Conservation (phyloP, 176 grass and related monocot species). For the Guadua angustifolia region DNA sequence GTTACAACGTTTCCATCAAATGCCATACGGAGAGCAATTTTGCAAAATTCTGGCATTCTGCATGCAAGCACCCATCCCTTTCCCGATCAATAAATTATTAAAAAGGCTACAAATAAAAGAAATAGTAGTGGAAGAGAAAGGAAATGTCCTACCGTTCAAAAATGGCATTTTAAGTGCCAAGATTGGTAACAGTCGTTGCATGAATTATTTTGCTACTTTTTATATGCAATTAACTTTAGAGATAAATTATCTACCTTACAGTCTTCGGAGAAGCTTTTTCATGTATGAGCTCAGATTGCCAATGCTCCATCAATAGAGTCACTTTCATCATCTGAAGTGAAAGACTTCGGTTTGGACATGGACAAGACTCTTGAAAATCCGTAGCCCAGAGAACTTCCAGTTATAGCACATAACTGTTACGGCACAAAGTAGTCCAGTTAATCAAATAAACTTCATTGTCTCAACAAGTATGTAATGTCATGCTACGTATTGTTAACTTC, state of each 20-base stretch:
- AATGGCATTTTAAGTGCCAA: constrained; percentile 34
- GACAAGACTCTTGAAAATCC: constrained; percentile 79
- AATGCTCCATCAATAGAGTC: constrained; percentile 69
- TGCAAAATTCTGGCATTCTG: background rate
- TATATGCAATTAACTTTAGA: no score
- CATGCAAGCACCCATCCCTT: background rate
- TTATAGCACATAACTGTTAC: constrained; percentile 69
- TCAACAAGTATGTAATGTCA: no score
- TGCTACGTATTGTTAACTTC: no score
- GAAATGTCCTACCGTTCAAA: constrained; percentile 38
- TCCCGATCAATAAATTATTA: background rate
- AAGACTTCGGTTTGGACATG: constrained; percentile 56
- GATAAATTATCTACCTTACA: no score
- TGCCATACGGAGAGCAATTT: background rate
- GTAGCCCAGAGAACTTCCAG: constrained; percentile 84
- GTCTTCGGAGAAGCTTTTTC: background rate
- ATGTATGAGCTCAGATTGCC: constrained; percentile 53
- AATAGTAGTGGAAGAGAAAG: background rate
- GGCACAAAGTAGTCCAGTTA: no score
- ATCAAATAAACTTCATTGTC: no score
- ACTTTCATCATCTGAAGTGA: constrained; percentile 63
- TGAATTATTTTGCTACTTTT: constrained; percentile 41
- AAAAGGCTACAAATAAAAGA: background rate
- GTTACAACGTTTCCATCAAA: background rate
- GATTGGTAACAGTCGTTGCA: background rate